Evolutionary conservation across 169 alveolate genomes (phyloP).

Genomic region (Plasmodium cynomolgi): DNA sequence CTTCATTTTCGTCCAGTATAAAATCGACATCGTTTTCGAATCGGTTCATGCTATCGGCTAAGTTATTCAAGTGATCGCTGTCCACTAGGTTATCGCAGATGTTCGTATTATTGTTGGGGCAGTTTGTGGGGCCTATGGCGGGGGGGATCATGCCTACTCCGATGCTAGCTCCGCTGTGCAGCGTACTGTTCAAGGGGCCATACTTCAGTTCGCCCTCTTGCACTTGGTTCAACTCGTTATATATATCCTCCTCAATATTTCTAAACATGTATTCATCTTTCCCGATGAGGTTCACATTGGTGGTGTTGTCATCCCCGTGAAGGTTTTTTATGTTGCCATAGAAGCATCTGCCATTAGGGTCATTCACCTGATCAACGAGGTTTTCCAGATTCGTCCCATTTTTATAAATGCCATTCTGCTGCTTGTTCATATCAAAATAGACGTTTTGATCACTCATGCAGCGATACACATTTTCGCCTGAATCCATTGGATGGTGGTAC

Average conservation of each 20-base stretch:
- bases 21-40: conserved; percentile 25
- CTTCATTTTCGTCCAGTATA: conserved; percentile 30
- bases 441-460: conserved; percentile 1
- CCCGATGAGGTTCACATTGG: not conserved
- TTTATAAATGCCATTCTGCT: not conserved
- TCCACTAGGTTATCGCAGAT: not conserved
- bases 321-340: not conserved
- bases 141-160: not conserved
- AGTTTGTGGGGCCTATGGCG: not conserved
- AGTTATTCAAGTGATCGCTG: conserved; percentile 1
- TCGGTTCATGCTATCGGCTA: not conserved
- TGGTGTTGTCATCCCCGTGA: not conserved
- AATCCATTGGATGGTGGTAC: not conserved
- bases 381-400: conserved; percentile 8
- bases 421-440: not conserved
- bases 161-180: not conserved
- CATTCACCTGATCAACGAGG: not conserved
- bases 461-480: not conserved
- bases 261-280: not conserved
- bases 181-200: not conserved
- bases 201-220: conserved; percentile 4
- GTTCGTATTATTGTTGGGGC: not conserved
- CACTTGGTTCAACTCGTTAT: not conserved
- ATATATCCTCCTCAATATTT: not conserved
- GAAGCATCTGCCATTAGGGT: not conserved